These are phyloP conservation scores for Plasmodium ovale DNA, from an alignment of 169 alveolate genomes.

Conservation along the genomic window DNA sequence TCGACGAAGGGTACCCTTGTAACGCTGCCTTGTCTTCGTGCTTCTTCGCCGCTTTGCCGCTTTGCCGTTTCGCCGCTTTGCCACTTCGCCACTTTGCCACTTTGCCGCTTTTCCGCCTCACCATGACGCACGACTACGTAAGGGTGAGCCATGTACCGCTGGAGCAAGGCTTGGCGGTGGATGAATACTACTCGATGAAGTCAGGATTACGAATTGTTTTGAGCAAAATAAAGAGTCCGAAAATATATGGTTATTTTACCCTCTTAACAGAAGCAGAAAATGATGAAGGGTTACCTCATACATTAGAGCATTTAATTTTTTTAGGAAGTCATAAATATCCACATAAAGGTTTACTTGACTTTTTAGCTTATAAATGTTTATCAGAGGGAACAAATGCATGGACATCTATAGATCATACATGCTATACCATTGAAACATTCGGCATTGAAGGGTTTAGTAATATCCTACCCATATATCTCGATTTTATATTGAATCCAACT, in stretches of 20 bases:
- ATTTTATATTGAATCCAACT: conserved; percentile 88
- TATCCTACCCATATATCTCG: conserved; percentile 89
- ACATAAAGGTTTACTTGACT: conserved; percentile 87
- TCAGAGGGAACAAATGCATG: conserved; percentile 93
- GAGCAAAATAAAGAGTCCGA: conserved; percentile 76
- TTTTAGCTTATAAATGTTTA: conserved; percentile 84
- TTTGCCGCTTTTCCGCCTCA: too few species aligned
- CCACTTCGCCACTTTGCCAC: too few species aligned
- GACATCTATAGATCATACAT: conserved; percentile 89
- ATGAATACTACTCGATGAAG: conserved; percentile 38
- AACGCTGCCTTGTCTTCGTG: too few species aligned
- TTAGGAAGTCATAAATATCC: conserved; percentile 89
- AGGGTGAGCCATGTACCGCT: conserved; percentile 25
- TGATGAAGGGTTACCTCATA: conserved; percentile 92
- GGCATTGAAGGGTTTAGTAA: conserved; percentile 90
- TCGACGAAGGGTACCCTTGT: too few species aligned
- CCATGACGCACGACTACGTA: conserved; percentile 25
- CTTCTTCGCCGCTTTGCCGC: too few species aligned
- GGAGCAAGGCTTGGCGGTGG: conserved; percentile 44
- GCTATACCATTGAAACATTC: conserved; percentile 88
- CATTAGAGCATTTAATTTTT: conserved; percentile 90
- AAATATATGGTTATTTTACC: conserved; percentile 79
- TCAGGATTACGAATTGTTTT: conserved; percentile 56
- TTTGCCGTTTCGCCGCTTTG: too few species aligned
- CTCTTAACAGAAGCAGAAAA: conserved; percentile 87